These are phyloP conservation scores for Phallus indusiatus DNA, from an alignment of 768 basidiomycete species.

Conservation along the genomic window DNA sequence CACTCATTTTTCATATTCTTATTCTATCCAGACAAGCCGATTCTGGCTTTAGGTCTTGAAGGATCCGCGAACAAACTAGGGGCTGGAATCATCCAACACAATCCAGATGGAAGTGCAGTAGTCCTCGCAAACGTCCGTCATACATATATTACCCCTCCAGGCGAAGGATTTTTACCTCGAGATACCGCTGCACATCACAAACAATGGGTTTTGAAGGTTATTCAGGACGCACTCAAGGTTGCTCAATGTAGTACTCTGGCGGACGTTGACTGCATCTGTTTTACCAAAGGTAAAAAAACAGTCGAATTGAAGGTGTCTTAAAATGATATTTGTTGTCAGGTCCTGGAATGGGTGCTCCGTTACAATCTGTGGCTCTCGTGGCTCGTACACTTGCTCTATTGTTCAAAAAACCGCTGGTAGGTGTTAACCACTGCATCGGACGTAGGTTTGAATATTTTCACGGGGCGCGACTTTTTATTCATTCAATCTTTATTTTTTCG, in stretches of 20 bases:
- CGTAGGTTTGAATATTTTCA: constrained; percentile 46
- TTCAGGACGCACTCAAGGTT: constrained; percentile 62
- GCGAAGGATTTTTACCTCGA: constrained; percentile 92
- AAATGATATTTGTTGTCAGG: constrained; percentile 36
- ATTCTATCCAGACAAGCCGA: constrained; percentile 46
- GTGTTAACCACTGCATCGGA: constrained; percentile 98
- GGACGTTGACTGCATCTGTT: constrained; percentile 91
- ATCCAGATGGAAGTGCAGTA: constrained; percentile 54
- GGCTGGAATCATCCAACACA: constrained; percentile 83
- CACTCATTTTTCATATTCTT: too few species aligned
- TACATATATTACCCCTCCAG: constrained; percentile 98
- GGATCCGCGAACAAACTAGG: constrained; percentile 98
- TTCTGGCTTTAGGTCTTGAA: constrained; percentile 91
- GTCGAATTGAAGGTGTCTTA: background rate
- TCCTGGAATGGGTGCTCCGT: constrained; percentile 98
- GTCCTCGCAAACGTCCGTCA: constrained; percentile 92
- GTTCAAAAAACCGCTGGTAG: constrained; percentile 85
- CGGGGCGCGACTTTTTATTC: background rate
- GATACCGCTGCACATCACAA: constrained; percentile 96
- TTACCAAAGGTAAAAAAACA: constrained; percentile 70
- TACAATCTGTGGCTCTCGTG: constrained; percentile 90
- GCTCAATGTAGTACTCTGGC: constrained; percentile 55
- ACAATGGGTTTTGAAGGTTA: constrained; percentile 79
- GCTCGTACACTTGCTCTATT: constrained; percentile 85
- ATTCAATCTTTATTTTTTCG: background rate